Percentiles rank a stretch among this genome's conserved stretches.
Evolutionary conservation across 257 asterid species (phyloP).

Genomic region (Ophiorrhiza pumila): DNA sequence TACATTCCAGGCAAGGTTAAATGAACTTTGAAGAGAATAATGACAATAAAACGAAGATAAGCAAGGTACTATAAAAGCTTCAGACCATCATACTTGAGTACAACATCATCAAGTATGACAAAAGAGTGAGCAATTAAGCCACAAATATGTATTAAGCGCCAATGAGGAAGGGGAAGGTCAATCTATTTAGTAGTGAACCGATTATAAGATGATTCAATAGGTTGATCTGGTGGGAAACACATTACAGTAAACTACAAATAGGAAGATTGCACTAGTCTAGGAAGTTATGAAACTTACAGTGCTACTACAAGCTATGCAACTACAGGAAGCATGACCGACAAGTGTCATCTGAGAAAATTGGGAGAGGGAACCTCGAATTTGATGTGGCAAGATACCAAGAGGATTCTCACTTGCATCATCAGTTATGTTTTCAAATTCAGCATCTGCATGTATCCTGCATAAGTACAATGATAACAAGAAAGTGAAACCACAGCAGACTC

Average conservation of each 20-base stretch:
- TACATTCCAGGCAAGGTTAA: background rate
- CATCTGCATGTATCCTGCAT: slow-evolving; percentile 63
- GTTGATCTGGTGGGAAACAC: background rate
- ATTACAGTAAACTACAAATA: background rate
- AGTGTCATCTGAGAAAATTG: slow-evolving; percentile 90
- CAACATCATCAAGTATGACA: no score
- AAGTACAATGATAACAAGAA: slow-evolving; percentile 9
- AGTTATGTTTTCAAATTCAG: slow-evolving; percentile 61
- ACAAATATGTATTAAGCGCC: no score
- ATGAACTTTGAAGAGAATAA: background rate
- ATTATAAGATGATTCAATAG: background rate
- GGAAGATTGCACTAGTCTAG: background rate
- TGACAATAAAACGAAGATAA: background rate
- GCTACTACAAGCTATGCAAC: slow-evolving; percentile 86
- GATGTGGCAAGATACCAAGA: slow-evolving; percentile 91
- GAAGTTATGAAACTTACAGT: slow-evolving; percentile 46
- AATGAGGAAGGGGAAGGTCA: no score
- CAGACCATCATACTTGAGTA: no score
- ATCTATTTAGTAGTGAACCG: no score
- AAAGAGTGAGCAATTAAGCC: no score
- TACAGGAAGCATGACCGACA: slow-evolving; percentile 75
- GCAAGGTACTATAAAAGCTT: background rate
- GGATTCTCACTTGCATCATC: slow-evolving; percentile 56
- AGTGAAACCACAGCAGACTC: background rate
- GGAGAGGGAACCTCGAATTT: slow-evolving; percentile 78